Evolutionary conservation across 352 stramenopile genomes (phyloP).

Genomic region (Bremia lactucae): DNA sequence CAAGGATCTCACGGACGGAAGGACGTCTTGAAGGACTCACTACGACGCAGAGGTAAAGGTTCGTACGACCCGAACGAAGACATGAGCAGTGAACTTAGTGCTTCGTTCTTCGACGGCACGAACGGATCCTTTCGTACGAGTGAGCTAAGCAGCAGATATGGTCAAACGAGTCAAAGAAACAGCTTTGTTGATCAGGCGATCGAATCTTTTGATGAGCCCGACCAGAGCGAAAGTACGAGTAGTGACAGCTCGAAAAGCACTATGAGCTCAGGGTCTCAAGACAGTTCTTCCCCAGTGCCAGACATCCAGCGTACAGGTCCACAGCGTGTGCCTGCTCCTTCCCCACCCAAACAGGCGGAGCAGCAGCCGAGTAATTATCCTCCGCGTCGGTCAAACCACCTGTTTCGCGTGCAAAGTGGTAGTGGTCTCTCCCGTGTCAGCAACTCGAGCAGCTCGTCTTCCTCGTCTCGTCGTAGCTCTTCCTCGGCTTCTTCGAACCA

Average conservation of each 20-base stretch:
- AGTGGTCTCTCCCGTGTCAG: conserved; percentile 10
- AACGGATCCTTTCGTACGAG: conserved; percentile 20
- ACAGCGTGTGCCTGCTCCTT: conserved; percentile 20
- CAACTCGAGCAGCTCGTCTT: conserved; percentile 3
- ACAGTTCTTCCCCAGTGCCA: conserved; percentile 8
- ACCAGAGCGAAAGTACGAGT: conserved; percentile 11
- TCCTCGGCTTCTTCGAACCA: conserved; percentile 15
- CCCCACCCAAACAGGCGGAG: conserved; percentile 11
- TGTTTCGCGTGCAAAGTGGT: conserved; percentile 12
- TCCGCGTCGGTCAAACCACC: conserved; percentile 14
- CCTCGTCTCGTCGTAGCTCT: conserved; percentile 14
- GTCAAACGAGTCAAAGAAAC: conserved; percentile 18
- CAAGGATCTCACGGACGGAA: conserved; percentile 17
- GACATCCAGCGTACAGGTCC: conserved; percentile 17
- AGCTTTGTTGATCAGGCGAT: conserved; percentile 20
- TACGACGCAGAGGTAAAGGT: conserved; percentile 14
- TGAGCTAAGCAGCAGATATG: conserved; percentile 17
- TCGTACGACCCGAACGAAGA: conserved; percentile 23
- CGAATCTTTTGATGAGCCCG: too few species aligned
- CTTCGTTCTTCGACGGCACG: conserved; percentile 31
- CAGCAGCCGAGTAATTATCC: conserved; percentile 18
- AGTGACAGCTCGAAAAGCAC: conserved; percentile 20
- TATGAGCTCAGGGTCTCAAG: conserved; percentile 17
- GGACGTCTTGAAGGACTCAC: conserved; percentile 7
- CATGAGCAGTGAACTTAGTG: conserved; percentile 19